phyloP scores from a whole-genome alignment of 2,329 filamentous ascomycete genomes.

The Xylariaceae sp. region DNA sequence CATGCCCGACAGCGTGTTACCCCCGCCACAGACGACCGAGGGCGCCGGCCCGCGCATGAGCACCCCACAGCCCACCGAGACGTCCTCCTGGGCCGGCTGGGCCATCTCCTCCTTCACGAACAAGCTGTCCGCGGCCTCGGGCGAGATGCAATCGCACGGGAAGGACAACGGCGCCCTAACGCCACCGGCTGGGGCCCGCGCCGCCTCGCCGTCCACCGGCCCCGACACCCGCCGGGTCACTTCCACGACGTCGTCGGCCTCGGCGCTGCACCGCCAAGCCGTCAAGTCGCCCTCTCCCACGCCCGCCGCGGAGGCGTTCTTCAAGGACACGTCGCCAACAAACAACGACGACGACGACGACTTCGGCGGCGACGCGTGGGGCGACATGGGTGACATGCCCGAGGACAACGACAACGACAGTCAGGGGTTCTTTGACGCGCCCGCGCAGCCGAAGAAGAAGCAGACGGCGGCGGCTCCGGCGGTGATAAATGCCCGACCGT shows the following conservation, averaged over 20 bases:
- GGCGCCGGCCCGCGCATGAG: slow-evolving; percentile 70
- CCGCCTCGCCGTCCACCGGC: too few relatives aligned
- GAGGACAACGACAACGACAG: slow-evolving; percentile 48
- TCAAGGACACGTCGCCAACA: slow-evolving; percentile 49
- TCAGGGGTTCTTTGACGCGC: slow-evolving; percentile 47
- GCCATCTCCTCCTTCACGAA: slow-evolving; percentile 98
- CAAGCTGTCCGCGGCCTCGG: slow-evolving; percentile 80
- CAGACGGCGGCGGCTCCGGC: slow-evolving; percentile 41
- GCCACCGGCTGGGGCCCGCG: slow-evolving; percentile 18
- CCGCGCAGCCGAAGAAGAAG: slow-evolving; percentile 33
- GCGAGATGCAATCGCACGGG: slow-evolving; percentile 71
- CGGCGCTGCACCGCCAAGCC: slow-evolving; percentile 62
- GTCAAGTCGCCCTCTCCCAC: slow-evolving; percentile 53
- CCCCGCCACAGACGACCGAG: slow-evolving; percentile 60
- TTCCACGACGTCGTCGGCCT: slow-evolving; percentile 54
- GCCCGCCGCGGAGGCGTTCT: slow-evolving; percentile 43
- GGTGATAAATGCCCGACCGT: slow-evolving; percentile 49
- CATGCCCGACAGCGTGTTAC: slow-evolving; percentile 80
- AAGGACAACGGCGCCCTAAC: slow-evolving; percentile 44
- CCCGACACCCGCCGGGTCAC: slow-evolving; percentile 41
- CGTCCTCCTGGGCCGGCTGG: slow-evolving; percentile 86
- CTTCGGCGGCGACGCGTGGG: slow-evolving; percentile 74
- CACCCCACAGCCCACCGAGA: slow-evolving; percentile 66
- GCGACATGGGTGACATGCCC: slow-evolving; percentile 61
- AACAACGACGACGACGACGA: slow-evolving; percentile 57